Base-by-base conservation (phyloP, 2,329 filamentous ascomycete species). In the Pezicula neosporulosa region DNA sequence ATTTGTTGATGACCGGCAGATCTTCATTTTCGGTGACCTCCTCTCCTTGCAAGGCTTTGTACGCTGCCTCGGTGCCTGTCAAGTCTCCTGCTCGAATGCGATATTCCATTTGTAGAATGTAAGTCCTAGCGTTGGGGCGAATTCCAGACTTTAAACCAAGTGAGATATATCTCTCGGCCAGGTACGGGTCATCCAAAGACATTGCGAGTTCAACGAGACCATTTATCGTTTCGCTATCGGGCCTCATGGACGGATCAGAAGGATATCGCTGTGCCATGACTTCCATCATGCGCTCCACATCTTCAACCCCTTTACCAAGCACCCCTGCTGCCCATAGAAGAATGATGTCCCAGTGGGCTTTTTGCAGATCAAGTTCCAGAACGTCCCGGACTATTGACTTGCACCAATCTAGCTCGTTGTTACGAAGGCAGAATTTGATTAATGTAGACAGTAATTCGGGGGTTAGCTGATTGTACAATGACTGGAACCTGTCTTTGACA, bases 201-300 rank as follows among this genome's bases (percentile, higher is more conserved):
- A 86, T 85, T 9, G 90, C 89, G 51, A 85, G 83, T 48, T 82
- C 78, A 16, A 97, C 77, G 24, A 97, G 76, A 6, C 75, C 72
- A 63, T 97, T 96, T 61, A 97, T 83, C 6, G 87, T 90, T 3
- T 78, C 71, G 6, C 84, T 84, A 49, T 89, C 85, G 0, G 90
- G 82, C 6, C 73, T 68, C 3, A 78, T 59, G 15, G 72, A 70
- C 50, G 74, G 65, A 51, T 77, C 67, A 54, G 75, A 66, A 48
- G 72, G 62, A 55, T 74, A 77, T 45, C 75, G 71, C 10, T 74
- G 69, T n/a, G 74, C 68, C 77, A 90, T 86, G 18, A 85, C 76
- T 41, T 80, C 74, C 53, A 94, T 80, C 82, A 92, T 90, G 57
- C 84, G 81, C 50, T 82, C 78, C 53, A 92, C 77, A 64, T 90